Percentiles rank a stretch among this genome's conserved stretches.
These are phyloP conservation scores for Carallia pectinifolia DNA, from an alignment of 345 rosid genomes.

Conservation along the genomic window DNA sequence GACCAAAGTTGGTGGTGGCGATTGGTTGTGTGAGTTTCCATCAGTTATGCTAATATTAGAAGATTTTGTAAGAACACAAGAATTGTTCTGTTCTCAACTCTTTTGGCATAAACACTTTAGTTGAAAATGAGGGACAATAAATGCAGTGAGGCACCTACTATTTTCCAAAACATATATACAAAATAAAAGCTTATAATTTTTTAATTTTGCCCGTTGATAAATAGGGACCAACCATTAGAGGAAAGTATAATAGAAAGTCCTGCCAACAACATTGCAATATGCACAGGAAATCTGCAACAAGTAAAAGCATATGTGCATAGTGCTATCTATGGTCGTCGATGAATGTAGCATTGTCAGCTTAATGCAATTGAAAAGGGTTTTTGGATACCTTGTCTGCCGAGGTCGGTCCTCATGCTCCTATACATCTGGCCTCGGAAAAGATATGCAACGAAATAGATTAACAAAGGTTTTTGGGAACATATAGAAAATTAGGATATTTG, in stretches of 20 bases:
- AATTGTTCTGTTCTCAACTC: slow-evolving; percentile 21
- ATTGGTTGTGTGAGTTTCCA: slow-evolving; percentile 21
- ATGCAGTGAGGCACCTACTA: slow-evolving; percentile 31
- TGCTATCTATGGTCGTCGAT: background rate
- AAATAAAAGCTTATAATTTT: slow-evolving; percentile 6
- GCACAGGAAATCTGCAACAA: background rate
- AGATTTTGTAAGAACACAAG: slow-evolving; percentile 19
- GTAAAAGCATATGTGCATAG: background rate
- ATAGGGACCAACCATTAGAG: slow-evolving; percentile 37
- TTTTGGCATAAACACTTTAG: slow-evolving; percentile 26
- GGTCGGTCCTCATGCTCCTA: slow-evolving; percentile 75
- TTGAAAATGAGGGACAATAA: slow-evolving; percentile 22
- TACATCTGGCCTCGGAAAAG: slow-evolving; percentile 62
- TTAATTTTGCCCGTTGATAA: slow-evolving; percentile 12
- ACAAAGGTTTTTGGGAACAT: too few species aligned
- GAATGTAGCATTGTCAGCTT: background rate
- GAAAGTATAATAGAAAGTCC: slow-evolving; percentile 30
- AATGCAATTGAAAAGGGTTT: background rate
- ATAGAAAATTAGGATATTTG: background rate
- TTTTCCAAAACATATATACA: slow-evolving; percentile 21
- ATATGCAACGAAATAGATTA: background rate
- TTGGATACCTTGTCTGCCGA: slow-evolving; percentile 61
- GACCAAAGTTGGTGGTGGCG: background rate
- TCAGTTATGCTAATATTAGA: slow-evolving; percentile 36
- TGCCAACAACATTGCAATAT: slow-evolving; percentile 22